These are phyloP conservation scores for Vaccinium myrtillus DNA, from an alignment of 148 eudicot species.

Conservation along the genomic window DNA sequence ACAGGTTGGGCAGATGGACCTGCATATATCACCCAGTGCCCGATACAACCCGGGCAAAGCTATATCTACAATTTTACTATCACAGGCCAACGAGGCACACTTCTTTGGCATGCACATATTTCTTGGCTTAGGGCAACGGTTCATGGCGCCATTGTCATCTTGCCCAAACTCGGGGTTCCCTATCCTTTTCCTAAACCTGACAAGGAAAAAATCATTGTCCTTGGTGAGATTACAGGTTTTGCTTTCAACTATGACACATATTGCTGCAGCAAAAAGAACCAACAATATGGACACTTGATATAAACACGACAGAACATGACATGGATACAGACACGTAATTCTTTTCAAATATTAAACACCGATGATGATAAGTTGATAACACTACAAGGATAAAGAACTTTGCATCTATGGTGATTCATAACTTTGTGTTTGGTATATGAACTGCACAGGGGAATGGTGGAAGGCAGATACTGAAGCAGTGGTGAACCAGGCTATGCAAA, in stretches of 20 bases:
- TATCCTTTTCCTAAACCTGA: slow-evolving; percentile 79
- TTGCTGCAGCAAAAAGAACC: too few species aligned
- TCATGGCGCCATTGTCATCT: slow-evolving; percentile 71
- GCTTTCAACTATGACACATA: not conserved
- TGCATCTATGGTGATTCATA: not conserved
- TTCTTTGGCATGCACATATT: slow-evolving; percentile 81
- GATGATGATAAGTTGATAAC: too few species aligned
- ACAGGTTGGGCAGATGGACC: slow-evolving; percentile 92
- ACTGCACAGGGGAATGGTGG: slow-evolving; percentile 84
- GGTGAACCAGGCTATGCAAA: slow-evolving; percentile 52
- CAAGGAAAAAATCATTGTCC: slow-evolving; percentile 48
- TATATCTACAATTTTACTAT: slow-evolving; percentile 71
- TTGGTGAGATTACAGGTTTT: slow-evolving; percentile 40
- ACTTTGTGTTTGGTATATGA: not conserved
- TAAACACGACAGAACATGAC: not conserved
- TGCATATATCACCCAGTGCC: slow-evolving; percentile 77
- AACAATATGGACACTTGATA: not conserved
- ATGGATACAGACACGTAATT: too few species aligned
- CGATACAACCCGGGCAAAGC: slow-evolving; percentile 63
- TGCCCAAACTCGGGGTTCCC: slow-evolving; percentile 55
- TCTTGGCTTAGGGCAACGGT: slow-evolving; percentile 74
- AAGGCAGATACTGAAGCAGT: slow-evolving; percentile 69
- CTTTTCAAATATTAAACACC: too few species aligned
- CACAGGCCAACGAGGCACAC: slow-evolving; percentile 76
- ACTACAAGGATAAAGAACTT: not conserved